These are phyloP conservation scores for Cladosporium sp. DNA, from an alignment of 2,329 filamentous ascomycete species.

Conservation along the genomic window DNA sequence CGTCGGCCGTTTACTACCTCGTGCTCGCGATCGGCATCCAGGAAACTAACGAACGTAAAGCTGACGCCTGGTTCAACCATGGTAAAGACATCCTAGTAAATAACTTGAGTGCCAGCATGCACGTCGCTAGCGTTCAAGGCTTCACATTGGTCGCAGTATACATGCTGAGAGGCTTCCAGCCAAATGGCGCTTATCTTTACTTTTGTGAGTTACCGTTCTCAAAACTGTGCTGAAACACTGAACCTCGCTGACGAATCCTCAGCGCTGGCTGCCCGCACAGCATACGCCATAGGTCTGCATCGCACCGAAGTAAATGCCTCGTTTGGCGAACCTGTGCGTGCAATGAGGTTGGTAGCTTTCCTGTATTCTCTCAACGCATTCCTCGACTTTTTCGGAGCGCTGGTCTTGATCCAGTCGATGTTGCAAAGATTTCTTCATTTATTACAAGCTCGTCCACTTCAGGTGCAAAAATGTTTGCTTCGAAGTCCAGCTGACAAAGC, in stretches of 20 bases:
- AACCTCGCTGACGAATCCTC: neutral
- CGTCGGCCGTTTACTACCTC: slow-evolving; percentile 47
- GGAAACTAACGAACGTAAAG: slow-evolving; percentile 36
- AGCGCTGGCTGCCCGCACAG: slow-evolving; percentile 45
- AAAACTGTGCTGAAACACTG: neutral
- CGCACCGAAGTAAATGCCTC: slow-evolving; percentile 48
- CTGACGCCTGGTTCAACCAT: slow-evolving; percentile 45
- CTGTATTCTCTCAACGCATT: too few species aligned
- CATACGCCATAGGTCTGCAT: slow-evolving; percentile 50
- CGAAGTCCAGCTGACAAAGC: neutral
- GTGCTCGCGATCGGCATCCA: slow-evolving; percentile 49
- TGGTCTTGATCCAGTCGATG: too few species aligned
- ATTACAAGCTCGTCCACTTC: too few species aligned
- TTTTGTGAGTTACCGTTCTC: slow-evolving; percentile 32
- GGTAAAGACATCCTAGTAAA: slow-evolving; percentile 42
- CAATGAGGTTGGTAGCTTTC: slow-evolving; percentile 8
- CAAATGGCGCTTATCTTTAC: slow-evolving; percentile 50
- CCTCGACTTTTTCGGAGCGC: too few species aligned
- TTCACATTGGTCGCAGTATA: slow-evolving; percentile 49
- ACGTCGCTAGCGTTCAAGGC: slow-evolving; percentile 47
- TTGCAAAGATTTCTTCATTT: too few species aligned
- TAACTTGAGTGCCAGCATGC: slow-evolving; percentile 46
- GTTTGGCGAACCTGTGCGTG: slow-evolving; percentile 39
- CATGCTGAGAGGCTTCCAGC: slow-evolving; percentile 48
- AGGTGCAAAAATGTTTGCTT: too few species aligned